Conservation (phyloP, 2,329 filamentous ascomycete species). For the Fusarium pseudocircinatum region DNA sequence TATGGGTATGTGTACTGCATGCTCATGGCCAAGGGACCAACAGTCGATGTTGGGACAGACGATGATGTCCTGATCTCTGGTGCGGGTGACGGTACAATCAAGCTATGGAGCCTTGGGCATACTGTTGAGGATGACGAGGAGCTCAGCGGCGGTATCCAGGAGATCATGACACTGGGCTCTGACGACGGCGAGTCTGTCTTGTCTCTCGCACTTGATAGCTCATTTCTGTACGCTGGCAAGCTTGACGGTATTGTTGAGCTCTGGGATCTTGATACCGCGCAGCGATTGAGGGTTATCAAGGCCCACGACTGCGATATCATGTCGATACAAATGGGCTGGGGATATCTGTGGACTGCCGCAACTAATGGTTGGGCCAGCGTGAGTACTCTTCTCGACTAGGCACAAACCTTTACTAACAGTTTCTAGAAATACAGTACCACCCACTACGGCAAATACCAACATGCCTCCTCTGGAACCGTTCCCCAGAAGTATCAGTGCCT, state of each 20-base stretch:
- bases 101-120: conserved; percentile 81
- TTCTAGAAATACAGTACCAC: conserved; percentile 72
- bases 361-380: conserved; percentile 88
- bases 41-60: conserved; percentile 72
- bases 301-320: conserved; percentile 84
- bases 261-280: conserved; percentile 95
- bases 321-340: conserved; percentile 85
- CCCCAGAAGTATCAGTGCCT: conserved; percentile 87
- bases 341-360: conserved; percentile 87
- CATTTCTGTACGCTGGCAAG: conserved; percentile 91
- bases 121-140: conserved; percentile 50
- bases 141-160: conserved; percentile 69
- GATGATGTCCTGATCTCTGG: conserved; percentile 89
- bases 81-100: conserved; percentile 92
- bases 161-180: conserved; percentile 72
- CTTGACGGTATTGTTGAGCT: conserved; percentile 89
- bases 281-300: conserved; percentile 87
- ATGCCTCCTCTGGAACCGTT: conserved; percentile 60
- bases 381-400: conserved; percentile 43
- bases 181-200: conserved; percentile 74
- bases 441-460: conserved; percentile 67
- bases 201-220: conserved; percentile 86
- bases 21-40: conserved; percentile 79
- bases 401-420: not conserved
- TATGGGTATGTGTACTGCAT: conserved; percentile 97